Evolutionary conservation across 176 grass and related monocot genomes (phyloP).

Genomic region (Paspalum notatum): DNA sequence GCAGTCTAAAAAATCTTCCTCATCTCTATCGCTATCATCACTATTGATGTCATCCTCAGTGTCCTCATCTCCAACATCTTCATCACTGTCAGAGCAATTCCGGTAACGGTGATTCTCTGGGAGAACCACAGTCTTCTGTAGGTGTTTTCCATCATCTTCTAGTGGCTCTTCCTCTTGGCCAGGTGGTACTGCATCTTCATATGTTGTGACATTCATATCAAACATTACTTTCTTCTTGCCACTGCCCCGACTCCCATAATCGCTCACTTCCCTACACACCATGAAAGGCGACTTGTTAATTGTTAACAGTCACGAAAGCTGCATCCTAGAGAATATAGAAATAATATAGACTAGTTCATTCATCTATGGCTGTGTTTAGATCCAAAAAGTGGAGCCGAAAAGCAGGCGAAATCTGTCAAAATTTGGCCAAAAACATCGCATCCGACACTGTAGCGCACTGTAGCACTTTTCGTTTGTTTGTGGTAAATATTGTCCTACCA

Average conservation of each 20-base stretch:
- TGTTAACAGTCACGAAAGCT: constrained; percentile 31
- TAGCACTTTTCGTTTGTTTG: too few species aligned
- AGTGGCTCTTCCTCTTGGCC: constrained; percentile 51
- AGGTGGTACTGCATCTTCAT: constrained; percentile 42
- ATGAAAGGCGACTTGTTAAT: constrained; percentile 32
- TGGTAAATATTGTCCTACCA: too few species aligned
- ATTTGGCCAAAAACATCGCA: too few species aligned
- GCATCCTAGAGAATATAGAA: not conserved
- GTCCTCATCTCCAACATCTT: constrained; percentile 54
- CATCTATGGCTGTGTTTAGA: too few species aligned
- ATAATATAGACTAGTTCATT: constrained; percentile 1
- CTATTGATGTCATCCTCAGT: constrained; percentile 50
- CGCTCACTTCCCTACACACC: constrained; percentile 54
- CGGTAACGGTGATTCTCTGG: constrained; percentile 78
- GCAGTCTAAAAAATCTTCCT: constrained; percentile 52
- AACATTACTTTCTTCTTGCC: constrained; percentile 89
- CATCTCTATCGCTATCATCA: constrained; percentile 61
- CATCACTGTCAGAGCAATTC: constrained; percentile 64
- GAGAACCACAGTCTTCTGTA: constrained; percentile 29
- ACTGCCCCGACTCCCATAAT: constrained; percentile 51
- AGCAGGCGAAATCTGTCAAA: too few species aligned
- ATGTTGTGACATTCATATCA: constrained; percentile 72
- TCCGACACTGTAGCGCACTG: too few species aligned
- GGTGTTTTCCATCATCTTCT: constrained; percentile 20
- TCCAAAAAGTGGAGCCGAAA: too few species aligned